Base-by-base conservation (phyloP, 768 basidiomycete species). In the Dentipellis fragilis region DNA sequence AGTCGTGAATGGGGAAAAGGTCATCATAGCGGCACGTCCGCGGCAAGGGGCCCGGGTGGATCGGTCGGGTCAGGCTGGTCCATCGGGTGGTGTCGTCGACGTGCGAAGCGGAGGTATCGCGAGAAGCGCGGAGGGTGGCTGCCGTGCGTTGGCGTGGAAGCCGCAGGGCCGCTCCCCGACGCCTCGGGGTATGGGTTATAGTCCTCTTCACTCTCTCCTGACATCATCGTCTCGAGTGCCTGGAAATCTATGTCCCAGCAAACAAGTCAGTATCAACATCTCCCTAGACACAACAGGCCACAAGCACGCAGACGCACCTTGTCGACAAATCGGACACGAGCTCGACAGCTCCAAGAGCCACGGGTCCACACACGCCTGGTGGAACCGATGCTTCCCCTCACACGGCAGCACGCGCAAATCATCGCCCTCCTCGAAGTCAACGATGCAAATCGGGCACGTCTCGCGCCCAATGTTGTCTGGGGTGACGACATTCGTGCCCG, bases 391-490 rank as follows among this genome's bases (percentile, higher is more conserved):
- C 60, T 89, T 84, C 48, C 87, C 88, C 65, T 93, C 89, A 69
- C 94, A 97, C 1, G 93, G 94, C 49, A 97, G 71, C 40, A 95
- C 78, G 21, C 94, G 84, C 12, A 96, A 70, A 67, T 95, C 90
- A 63, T 97, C 94, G 1, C 93, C 94, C 58, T 89, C 87, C 67
- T 93, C 89, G 63, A 97, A 97, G 62, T 95, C 93, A 47, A 90
- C 77, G 57, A 97, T 86, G 68, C 94, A 97, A 58, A 97, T 97
- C 4, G 94, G 93, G 71, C 94, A 97, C 11, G 86, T 91, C 68
- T 93, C 88, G 39, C 81, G 79, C 4, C 87, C 87, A 37, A 90
- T 89, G 12, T 79, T 76, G 39, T 77, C 81, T 1, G 84, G 85
- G 51, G 81, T 74, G 14, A 80, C 68, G 38, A 78, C 75, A 54